These are phyloP conservation scores for Combretum micranthum DNA, from an alignment of 345 rosid species.

Conservation along the genomic window DNA sequence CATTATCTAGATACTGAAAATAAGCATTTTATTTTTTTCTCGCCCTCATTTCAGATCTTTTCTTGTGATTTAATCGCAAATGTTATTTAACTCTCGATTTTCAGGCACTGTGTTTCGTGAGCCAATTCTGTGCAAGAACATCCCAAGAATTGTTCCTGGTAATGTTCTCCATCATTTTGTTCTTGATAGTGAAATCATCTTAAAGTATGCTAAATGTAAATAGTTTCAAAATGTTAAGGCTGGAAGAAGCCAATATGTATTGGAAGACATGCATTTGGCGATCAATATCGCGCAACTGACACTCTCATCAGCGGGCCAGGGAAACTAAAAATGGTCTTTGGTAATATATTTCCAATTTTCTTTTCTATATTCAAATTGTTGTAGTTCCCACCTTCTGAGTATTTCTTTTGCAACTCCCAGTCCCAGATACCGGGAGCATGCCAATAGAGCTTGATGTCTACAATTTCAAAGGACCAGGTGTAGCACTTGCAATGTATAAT, in stretches of 20 bases:
- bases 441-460: constrained; percentile 69
- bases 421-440: constrained; percentile 60
- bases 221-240: constrained; percentile 37
- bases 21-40: too few relatives aligned
- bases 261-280: constrained; percentile 99
- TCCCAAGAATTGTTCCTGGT: constrained; percentile 92
- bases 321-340: constrained; percentile 88
- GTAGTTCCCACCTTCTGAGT: constrained; percentile 7
- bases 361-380: constrained; percentile 4
- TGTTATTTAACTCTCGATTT: constrained; percentile 7
- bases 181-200: neutral
- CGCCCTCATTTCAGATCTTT: too few relatives aligned
- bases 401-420: constrained; percentile 26
- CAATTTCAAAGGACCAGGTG: constrained; percentile 88
- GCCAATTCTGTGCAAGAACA: constrained; percentile 81
- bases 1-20: too few relatives aligned
- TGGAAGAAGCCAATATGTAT: constrained; percentile 96
- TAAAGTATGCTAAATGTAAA: constrained; percentile 3
- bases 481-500: constrained; percentile 95
- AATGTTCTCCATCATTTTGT: constrained; percentile 12
- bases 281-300: constrained; percentile 95
- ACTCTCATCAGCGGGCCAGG: constrained; percentile 72
- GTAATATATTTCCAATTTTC: constrained; percentile 37
- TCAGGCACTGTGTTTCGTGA: constrained; percentile 94
- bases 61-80: neutral